phyloP scores from a whole-genome alignment of 2,329 filamentous ascomycete genomes.

The Fusarium subglutinans region DNA sequence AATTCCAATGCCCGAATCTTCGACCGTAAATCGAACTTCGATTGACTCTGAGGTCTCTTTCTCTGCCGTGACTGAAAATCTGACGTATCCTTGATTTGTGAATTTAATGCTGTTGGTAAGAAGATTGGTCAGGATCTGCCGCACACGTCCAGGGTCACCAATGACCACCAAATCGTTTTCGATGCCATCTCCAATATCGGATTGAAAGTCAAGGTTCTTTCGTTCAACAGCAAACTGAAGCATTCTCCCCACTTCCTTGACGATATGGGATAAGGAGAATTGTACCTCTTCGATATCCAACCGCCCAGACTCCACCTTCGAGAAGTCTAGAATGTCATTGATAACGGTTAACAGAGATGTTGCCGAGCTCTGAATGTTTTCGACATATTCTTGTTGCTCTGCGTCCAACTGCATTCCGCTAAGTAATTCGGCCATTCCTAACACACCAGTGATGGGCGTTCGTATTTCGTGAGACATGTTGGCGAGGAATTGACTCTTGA shows the following conservation, averaged over 20 bases:
- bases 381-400: constrained; percentile 79
- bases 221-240: constrained; percentile 84
- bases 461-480: constrained; percentile 86
- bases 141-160: constrained; percentile 83
- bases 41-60: constrained; percentile 71
- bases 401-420: constrained; percentile 72
- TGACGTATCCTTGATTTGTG: constrained; percentile 73
- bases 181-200: constrained; percentile 70
- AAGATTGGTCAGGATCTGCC: constrained; percentile 85
- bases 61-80: constrained; percentile 70
- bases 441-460: constrained; percentile 81
- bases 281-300: constrained; percentile 84
- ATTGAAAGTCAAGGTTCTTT: constrained; percentile 78
- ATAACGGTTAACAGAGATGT: constrained; percentile 87
- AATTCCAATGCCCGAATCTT: constrained; percentile 84
- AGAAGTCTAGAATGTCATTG: constrained; percentile 91
- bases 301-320: constrained; percentile 82
- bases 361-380: constrained; percentile 81
- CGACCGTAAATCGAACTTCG: constrained; percentile 75
- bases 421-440: constrained; percentile 81
- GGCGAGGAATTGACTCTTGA: constrained; percentile 83
- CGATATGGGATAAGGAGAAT: constrained; percentile 77
- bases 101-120: constrained; percentile 83
- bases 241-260: constrained; percentile 87
- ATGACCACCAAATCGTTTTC: constrained; percentile 79